Percentiles rank a stretch among this genome's conserved stretches.
phyloP scores from a whole-genome alignment of 2,329 filamentous ascomycete species.

The Didymella keratinophila region DNA sequence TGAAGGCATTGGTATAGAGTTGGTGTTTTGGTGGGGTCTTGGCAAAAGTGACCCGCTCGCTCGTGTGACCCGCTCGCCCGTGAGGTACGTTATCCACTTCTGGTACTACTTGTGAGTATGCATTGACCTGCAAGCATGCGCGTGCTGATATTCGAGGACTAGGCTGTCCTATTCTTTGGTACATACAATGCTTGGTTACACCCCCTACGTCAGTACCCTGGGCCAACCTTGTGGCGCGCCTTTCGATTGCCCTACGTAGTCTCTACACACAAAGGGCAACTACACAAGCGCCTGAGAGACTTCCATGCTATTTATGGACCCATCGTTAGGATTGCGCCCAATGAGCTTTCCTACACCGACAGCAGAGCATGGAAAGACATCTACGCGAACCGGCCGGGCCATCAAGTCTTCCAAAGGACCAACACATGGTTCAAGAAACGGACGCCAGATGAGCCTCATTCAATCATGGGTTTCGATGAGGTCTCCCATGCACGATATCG shows the following conservation, averaged over 20 bases:
- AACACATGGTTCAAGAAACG: slow-evolving; percentile 39
- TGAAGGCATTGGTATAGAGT: too few species aligned
- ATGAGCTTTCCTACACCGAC: slow-evolving; percentile 41
- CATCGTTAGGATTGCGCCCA: slow-evolving; percentile 40
- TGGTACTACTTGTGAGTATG: slow-evolving; percentile 1
- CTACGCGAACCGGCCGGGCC: slow-evolving; percentile 36
- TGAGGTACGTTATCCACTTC: too few species aligned
- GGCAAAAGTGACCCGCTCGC: too few species aligned
- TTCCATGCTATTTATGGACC: slow-evolving; percentile 41
- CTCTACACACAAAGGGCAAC: slow-evolving; percentile 35
- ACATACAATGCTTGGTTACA: slow-evolving; percentile 39
- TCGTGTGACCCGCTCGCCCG: too few species aligned
- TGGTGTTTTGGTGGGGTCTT: too few species aligned
- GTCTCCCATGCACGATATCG: slow-evolving; percentile 32
- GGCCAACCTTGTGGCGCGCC: slow-evolving; percentile 38
- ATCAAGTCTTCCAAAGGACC: slow-evolving; percentile 34
- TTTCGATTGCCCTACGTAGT: slow-evolving; percentile 41
- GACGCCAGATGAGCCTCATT: slow-evolving; percentile 34
- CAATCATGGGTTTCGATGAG: slow-evolving; percentile 37
- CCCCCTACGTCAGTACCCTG: slow-evolving; percentile 39
- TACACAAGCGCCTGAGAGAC: slow-evolving; percentile 32
- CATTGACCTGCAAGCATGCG: too few species aligned
- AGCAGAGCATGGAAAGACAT: slow-evolving; percentile 41
- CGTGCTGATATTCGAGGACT: background rate
- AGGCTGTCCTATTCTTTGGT: slow-evolving; percentile 28